Conservation (phyloP, 2,329 filamentous ascomycete genomes). For the Aspergillus floridensis region DNA sequence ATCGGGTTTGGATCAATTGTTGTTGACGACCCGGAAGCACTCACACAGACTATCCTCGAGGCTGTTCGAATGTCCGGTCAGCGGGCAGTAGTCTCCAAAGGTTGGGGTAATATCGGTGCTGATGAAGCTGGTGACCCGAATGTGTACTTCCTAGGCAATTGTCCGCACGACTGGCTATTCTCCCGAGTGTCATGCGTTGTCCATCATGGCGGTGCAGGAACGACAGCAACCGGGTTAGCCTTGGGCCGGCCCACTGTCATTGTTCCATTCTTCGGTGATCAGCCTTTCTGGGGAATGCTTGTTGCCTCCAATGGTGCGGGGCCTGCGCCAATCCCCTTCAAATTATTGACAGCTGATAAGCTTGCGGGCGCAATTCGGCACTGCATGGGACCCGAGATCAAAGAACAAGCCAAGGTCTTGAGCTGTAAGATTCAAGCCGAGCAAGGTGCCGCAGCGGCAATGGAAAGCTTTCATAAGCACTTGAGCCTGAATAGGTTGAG, state of each 20-base stretch:
- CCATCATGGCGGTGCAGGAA: constrained; percentile 82
- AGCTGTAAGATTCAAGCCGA: constrained; percentile 65
- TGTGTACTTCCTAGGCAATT: constrained; percentile 77
- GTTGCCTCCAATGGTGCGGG: constrained; percentile 68
- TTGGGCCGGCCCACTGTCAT: constrained; percentile 74
- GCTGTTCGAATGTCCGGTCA: constrained; percentile 64
- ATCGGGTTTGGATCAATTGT: constrained; percentile 81
- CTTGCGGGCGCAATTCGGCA: constrained; percentile 62
- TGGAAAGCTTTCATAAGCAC: constrained; percentile 65
- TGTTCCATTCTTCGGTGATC: constrained; percentile 81
- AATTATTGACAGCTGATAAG: constrained; percentile 62
- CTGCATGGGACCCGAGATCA: constrained; percentile 59
- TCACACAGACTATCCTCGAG: constrained; percentile 70
- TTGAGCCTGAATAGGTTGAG: constrained; percentile 63
- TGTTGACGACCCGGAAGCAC: constrained; percentile 67
- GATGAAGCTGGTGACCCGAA: constrained; percentile 65
- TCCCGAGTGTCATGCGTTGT: constrained; percentile 73
- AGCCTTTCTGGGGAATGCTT: constrained; percentile 79
- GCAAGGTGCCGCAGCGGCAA: constrained; percentile 59
- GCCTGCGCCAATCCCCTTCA: constrained; percentile 65
- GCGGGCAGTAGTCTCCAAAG: constrained; percentile 77
- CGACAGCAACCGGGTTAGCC: constrained; percentile 76
- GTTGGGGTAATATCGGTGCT: constrained; percentile 77
- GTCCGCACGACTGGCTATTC: constrained; percentile 85
- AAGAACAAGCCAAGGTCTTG: constrained; percentile 54